Evolutionary conservation across 345 rosid species (phyloP).

Genomic region (Conringia planisiliqua): DNA sequence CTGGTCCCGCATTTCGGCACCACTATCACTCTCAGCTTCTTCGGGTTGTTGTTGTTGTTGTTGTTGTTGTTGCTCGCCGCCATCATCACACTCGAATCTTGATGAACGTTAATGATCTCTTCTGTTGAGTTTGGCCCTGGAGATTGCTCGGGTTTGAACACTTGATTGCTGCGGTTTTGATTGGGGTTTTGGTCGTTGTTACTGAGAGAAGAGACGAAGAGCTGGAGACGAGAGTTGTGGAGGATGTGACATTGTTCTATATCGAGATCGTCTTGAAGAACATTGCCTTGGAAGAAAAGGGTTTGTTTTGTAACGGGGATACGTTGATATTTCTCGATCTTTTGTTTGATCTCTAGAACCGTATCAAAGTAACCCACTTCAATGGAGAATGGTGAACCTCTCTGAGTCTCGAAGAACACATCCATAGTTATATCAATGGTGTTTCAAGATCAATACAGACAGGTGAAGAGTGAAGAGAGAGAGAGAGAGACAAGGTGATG

Average conservation of each 20-base stretch:
- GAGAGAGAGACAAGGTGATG: background rate
- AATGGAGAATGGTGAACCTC: constrained; percentile 57
- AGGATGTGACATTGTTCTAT: constrained; percentile 57
- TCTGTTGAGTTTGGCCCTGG: background rate
- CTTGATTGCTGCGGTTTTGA: background rate
- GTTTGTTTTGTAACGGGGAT: constrained; percentile 59
- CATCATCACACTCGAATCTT: background rate
- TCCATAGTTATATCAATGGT: constrained; percentile 42
- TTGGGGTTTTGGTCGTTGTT: background rate
- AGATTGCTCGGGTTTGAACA: background rate
- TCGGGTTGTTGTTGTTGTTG: constrained; percentile 23
- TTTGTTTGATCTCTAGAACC: constrained; percentile 66
- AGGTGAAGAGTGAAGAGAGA: background rate
- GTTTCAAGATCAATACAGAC: background rate
- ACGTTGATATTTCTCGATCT: constrained; percentile 60
- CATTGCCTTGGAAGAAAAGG: constrained; percentile 57
- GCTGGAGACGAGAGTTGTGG: constrained; percentile 56
- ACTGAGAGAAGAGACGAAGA: constrained; percentile 8
- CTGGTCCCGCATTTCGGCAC: constrained; percentile 43
- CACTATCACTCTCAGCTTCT: constrained; percentile 65
- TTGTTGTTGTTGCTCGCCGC: constrained; percentile 12
- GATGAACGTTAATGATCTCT: background rate
- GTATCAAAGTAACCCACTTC: constrained; percentile 77
- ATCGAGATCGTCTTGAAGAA: constrained; percentile 55
- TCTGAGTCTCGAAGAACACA: constrained; percentile 55